Conservation (phyloP, 768 basidiomycete genomes). For the Mycena venus region DNA sequence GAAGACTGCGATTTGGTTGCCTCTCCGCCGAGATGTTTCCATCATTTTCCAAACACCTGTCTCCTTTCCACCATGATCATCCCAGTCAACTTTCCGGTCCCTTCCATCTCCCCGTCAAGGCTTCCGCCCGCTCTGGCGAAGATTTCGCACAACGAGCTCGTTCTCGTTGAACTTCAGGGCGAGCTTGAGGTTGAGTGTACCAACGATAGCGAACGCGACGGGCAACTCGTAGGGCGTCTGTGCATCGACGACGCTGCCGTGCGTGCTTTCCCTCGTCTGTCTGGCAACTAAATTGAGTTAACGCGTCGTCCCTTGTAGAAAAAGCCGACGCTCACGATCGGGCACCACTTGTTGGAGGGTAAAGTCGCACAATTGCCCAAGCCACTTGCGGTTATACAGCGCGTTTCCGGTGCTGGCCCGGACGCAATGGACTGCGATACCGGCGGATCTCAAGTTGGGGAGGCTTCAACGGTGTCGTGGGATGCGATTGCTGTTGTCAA, state of each 20-base stretch:
- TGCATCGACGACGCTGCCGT: conserved; percentile 72
- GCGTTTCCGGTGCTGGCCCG: conserved; percentile 43
- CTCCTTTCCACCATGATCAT: conserved; percentile 68
- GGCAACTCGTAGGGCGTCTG: conserved; percentile 84
- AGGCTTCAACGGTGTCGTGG: conserved; percentile 57
- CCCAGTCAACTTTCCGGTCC: conserved; percentile 62
- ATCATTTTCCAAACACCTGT: background rate
- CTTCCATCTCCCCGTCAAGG: conserved; percentile 47
- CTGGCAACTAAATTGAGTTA: background rate
- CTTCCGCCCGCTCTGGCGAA: conserved; percentile 76
- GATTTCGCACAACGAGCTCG: conserved; percentile 83
- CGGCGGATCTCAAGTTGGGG: background rate
- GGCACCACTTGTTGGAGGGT: conserved; percentile 93
- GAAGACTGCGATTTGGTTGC: no score
- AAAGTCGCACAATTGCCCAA: conserved; percentile 82
- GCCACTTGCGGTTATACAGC: conserved; percentile 83
- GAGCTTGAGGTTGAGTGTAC: conserved; percentile 76
- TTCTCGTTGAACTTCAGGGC: conserved; percentile 92
- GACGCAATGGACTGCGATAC: conserved; percentile 29
- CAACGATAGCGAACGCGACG: conserved; percentile 66
- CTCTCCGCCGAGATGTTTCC: background rate
- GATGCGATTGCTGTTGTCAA: conserved; percentile 79
- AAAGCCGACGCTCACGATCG: conserved; percentile 84
- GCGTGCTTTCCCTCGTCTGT: conserved; percentile 36
- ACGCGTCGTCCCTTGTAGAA: conserved; percentile 59